These are phyloP conservation scores for Candida schatavii DNA, from an alignment of 805 yeast genomes.

Conservation along the genomic window DNA sequence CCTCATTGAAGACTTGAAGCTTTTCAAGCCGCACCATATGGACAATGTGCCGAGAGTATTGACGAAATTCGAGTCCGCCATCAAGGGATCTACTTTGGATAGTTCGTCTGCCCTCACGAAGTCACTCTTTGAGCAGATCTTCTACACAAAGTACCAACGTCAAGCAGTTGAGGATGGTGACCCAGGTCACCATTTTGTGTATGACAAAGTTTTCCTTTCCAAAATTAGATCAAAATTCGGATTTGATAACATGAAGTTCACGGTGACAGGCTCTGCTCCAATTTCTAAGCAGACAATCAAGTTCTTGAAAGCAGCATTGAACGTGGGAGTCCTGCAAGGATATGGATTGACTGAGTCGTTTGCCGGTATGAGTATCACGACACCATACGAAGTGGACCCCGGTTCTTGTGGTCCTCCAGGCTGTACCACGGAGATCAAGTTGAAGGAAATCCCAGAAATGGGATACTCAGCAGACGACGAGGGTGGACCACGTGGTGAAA, in stretches of 20 bases:
- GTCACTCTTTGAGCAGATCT: slow-evolving; percentile 20
- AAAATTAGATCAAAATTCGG: slow-evolving; percentile 34
- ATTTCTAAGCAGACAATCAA: slow-evolving; percentile 57
- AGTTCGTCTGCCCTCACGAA: slow-evolving; percentile 7
- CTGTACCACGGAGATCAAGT: slow-evolving; percentile 50
- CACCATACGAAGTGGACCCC: slow-evolving; percentile 40
- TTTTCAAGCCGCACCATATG: slow-evolving; percentile 26
- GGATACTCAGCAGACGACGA: slow-evolving; percentile 38
- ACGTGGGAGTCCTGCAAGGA: slow-evolving; percentile 62
- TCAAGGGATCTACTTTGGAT: slow-evolving; percentile 21
- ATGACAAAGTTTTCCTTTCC: slow-evolving; percentile 33
- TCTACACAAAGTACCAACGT: slow-evolving; percentile 18
- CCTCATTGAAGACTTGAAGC: slow-evolving; percentile 27
- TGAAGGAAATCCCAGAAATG: slow-evolving; percentile 64
- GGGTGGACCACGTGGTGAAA: slow-evolving; percentile 47
- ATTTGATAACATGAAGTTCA: slow-evolving; percentile 23
- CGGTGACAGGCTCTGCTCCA: slow-evolving; percentile 62
- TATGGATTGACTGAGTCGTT: slow-evolving; percentile 70
- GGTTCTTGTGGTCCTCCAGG: slow-evolving; percentile 38
- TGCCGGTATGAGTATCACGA: slow-evolving; percentile 48
- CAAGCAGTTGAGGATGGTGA: slow-evolving; percentile 40
- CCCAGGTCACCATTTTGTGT: slow-evolving; percentile 31
- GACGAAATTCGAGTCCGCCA: slow-evolving; percentile 29
- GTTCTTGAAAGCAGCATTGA: slow-evolving; percentile 61
- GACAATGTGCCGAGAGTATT: slow-evolving; percentile 39